Evolutionary conservation across 2,329 filamentous ascomycete genomes (phyloP).

Genomic region (Lanzia echinophila): DNA sequence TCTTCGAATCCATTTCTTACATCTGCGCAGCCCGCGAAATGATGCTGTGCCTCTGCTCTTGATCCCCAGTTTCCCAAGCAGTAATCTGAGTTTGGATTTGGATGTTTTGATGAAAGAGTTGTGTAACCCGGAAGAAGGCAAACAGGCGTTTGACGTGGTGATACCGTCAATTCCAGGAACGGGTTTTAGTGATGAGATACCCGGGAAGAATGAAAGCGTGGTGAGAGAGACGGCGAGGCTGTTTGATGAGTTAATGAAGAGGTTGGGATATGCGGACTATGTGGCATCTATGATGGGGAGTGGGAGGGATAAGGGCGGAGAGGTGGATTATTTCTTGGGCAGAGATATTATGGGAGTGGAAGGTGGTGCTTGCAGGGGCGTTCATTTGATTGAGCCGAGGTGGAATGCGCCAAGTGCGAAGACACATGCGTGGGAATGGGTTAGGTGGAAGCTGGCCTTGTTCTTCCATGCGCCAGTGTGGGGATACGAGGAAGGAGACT

Average conservation of each 20-base stretch:
- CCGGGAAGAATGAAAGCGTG: conserved; percentile 20
- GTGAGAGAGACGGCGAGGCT: conserved; percentile 49
- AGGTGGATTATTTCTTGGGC: conserved; percentile 46
- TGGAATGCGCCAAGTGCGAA: conserved; percentile 42
- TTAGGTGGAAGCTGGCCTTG: conserved; percentile 50
- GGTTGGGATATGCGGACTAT: conserved; percentile 53
- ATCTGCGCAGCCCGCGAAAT: conserved; percentile 45
- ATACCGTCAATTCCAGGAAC: conserved; percentile 59
- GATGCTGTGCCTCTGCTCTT: conserved; percentile 57
- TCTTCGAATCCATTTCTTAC: conserved; percentile 58
- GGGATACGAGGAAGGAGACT: conserved; percentile 49
- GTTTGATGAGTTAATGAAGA: conserved; percentile 52
- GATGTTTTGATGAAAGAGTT: background rate
- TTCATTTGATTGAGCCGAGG: conserved; percentile 54
- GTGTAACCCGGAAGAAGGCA: background rate
- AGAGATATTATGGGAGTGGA: conserved; percentile 43
- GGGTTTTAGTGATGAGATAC: conserved; percentile 59
- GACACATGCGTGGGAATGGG: conserved; percentile 41
- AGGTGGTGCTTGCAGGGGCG: conserved; percentile 46
- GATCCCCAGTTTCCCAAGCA: conserved; percentile 59
- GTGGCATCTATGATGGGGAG: conserved; percentile 49
- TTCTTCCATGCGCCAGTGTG: conserved; percentile 43
- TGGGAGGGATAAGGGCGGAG: conserved; percentile 38
- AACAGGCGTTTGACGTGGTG: conserved; percentile 54
- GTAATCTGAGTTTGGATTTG: conserved; percentile 48